Percentiles rank a stretch among this genome's conserved stretches.
These are phyloP conservation scores for Abrus precatorius DNA, from an alignment of 306 rosid species.

Conservation along the genomic window DNA sequence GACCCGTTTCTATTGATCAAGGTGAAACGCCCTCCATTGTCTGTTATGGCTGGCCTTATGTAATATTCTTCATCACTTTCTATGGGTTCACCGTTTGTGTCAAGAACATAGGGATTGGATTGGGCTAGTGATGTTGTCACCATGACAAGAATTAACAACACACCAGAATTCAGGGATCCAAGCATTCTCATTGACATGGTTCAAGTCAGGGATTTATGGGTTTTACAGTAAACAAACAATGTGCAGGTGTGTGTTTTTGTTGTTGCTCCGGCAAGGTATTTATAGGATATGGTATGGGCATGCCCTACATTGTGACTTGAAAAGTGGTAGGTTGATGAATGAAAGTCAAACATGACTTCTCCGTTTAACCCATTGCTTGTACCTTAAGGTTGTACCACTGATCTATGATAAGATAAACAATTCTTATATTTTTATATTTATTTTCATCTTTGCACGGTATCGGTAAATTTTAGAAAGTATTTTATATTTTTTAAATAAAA, in stretches of 20 bases:
- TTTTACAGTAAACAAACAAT: too few species aligned
- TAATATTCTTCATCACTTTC: too few species aligned
- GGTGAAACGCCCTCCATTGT: slow-evolving; percentile 65
- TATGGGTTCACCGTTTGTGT: slow-evolving; percentile 48
- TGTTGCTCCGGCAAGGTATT: not conserved
- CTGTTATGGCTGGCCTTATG: slow-evolving; percentile 61
- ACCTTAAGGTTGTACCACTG: slow-evolving; percentile 1
- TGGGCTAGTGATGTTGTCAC: slow-evolving; percentile 48
- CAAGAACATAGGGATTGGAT: slow-evolving; percentile 47
- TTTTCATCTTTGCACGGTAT: too few species aligned
- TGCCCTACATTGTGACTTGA: too few species aligned
- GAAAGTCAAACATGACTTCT: slow-evolving; percentile 19
- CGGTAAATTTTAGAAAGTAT: too few species aligned
- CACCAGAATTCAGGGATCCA: not conserved
- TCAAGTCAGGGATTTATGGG: fast-evolving
- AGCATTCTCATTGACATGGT: slow-evolving; percentile 39
- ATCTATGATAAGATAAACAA: not conserved
- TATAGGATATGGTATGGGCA: not conserved
- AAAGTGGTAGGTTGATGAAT: not conserved
- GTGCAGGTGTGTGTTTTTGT: too few species aligned
- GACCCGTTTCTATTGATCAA: slow-evolving; percentile 48
- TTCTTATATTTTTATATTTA: too few species aligned
- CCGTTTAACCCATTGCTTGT: not conserved
- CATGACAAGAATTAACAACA: slow-evolving; percentile 42
- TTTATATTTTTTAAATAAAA: too few species aligned